Percentiles rank a stretch among this genome's conserved stretches.
These are phyloP conservation scores for Euphorbia schlechtendalii DNA, from an alignment of 441 rosid genomes.

Conservation along the genomic window DNA sequence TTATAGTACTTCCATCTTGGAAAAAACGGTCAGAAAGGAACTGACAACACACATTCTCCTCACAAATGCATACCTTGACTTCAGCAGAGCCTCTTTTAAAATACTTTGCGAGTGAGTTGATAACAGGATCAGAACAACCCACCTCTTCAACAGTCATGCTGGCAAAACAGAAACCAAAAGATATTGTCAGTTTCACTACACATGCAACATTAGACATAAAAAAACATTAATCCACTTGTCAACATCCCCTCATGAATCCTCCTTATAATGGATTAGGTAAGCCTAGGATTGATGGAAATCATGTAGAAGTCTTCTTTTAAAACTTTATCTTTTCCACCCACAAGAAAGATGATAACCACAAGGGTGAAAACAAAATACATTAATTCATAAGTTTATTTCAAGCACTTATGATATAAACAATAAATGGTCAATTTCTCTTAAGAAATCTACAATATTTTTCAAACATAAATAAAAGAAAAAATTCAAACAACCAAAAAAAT, in stretches of 20 bases:
- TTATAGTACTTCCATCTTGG: background rate
- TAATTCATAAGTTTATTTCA: too few species aligned
- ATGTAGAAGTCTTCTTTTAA: too few species aligned
- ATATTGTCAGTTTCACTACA: slow-evolving; percentile 12
- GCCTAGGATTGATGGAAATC: too few species aligned
- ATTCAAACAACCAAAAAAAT: too few species aligned
- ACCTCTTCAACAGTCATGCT: slow-evolving; percentile 70
- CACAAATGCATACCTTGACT: slow-evolving; percentile 58
- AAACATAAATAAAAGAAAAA: too few species aligned
- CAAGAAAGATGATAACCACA: too few species aligned
- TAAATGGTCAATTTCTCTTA: background rate
- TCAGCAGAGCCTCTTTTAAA: slow-evolving; percentile 64
- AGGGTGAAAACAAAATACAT: too few species aligned
- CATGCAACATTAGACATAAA: background rate
- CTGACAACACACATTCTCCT: slow-evolving; percentile 1
- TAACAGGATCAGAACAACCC: slow-evolving; percentile 61
- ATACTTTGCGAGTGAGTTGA: slow-evolving; percentile 62
- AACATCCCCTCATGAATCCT: too few species aligned
- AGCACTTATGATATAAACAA: too few species aligned
- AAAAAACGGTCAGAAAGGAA: background rate
- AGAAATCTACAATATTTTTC: too few species aligned
- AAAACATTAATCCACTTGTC: background rate
- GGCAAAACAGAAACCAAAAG: slow-evolving; percentile 27
- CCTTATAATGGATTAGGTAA: too few species aligned
- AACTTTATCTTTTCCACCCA: too few species aligned